Base-by-base conservation (phyloP, 805 yeast genomes). In the Metschnikowia matae region DNA sequence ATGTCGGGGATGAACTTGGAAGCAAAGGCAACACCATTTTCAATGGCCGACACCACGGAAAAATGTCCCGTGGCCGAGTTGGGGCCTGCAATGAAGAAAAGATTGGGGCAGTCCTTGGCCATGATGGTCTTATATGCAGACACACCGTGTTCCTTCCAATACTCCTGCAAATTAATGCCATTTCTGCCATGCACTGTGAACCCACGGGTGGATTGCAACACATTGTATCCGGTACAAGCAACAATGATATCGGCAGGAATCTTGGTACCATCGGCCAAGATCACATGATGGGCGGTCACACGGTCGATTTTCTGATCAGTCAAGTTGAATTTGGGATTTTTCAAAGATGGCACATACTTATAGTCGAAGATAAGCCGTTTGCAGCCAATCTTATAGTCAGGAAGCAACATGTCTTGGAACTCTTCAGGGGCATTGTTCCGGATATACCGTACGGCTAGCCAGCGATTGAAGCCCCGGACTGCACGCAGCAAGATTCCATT, bases 21-120 rank as follows among this genome's bases (percentile, higher is more conserved):
- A 39, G 63, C 58, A 43, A 59, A 68, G 4, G 54, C 52, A 44
- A 66, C 58, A 3, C 63, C 65, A 54, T 68, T 70, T 54, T 72
- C 75, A 50, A 68, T 63, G 14, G 74, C 72, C 49, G 66, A 54
- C 5, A 72, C 70, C 46, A 70, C 75, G 4, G 75, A 71, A 0
- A 73, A 64, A 51, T 72, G 76, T 11, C 77, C 77, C 14, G 76
- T 69, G 39, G 73, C 73, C 1, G 73, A 62, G 50, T 72, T 72
- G 32, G 77, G 76, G 6, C 77, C 77, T 1, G 63, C 72, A 49
- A 71, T 58, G 15, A 65, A 18, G 49, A 71, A 68, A 11, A 65
- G 48, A 46, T 72, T 72, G 18, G 77, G 77, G 40, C 62, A 58
- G 31, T 69, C 62, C 46, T 64, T 65, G 11, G 63, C 60, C 56